Evolutionary conservation across 495 filamentous ascomycete species (phyloP).

Genomic region (Tuber umbilicatum): DNA sequence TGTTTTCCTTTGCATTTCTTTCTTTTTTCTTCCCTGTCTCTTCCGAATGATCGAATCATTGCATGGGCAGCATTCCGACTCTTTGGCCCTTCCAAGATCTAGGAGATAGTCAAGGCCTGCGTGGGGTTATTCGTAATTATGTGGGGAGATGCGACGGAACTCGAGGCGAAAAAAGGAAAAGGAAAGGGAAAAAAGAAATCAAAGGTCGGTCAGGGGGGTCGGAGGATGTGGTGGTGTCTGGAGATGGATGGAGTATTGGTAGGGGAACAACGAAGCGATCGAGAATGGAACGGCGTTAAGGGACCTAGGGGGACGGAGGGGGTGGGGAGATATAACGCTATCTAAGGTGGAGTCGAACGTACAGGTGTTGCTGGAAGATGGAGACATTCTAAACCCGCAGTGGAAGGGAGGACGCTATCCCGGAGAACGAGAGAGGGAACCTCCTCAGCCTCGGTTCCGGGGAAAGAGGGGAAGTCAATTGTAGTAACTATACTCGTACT

Average conservation of each 20-base stretch:
- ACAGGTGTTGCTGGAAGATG: not conserved
- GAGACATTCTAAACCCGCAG: not conserved
- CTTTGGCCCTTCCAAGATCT: slow-evolving; percentile 35
- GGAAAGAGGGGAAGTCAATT: not conserved
- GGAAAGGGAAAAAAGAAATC: not conserved
- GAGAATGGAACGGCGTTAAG: slow-evolving; percentile 23
- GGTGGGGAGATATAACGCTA: not conserved
- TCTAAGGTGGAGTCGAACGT: not conserved
- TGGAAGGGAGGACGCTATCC: not conserved
- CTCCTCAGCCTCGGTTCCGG: not conserved
- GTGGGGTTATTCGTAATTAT: slow-evolving; percentile 22
- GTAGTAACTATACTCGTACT: not conserved
- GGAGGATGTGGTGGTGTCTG: slow-evolving; percentile 6
- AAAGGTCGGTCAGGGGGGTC: slow-evolving; percentile 13
- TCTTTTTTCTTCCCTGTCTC: not conserved
- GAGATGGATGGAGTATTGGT: not conserved
- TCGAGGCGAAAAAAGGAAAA: not conserved
- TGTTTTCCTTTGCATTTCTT: not conserved
- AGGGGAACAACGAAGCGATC: slow-evolving; percentile 19
- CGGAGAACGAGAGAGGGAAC: not conserved
- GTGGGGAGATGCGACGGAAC: slow-evolving; percentile 22
- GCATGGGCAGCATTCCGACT: slow-evolving; percentile 2
- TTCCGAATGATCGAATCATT: slow-evolving; percentile 10
- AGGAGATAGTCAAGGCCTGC: slow-evolving; percentile 17
- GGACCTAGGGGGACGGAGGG: slow-evolving; percentile 10